Conservation (phyloP, 768 basidiomycete genomes). For the Dentipellis fragilis region DNA sequence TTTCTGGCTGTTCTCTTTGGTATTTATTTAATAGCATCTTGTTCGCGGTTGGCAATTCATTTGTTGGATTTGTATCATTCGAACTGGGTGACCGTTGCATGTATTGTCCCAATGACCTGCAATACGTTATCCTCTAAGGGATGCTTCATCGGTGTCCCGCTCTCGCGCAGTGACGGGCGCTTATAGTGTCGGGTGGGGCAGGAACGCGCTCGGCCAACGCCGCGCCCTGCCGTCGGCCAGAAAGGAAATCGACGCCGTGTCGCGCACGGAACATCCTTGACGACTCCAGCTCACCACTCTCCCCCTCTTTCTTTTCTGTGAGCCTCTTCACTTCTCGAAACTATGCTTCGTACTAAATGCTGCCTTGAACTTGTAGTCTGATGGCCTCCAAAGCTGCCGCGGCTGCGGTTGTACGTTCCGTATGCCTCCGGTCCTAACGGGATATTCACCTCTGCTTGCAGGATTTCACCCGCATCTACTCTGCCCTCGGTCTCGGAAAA, state of each 20-base stretch:
- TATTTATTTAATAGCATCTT: background rate
- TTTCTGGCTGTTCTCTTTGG: background rate
- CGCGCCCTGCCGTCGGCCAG: background rate
- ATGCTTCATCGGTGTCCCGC: background rate
- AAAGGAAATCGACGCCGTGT: background rate
- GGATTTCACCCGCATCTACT: constrained; percentile 81
- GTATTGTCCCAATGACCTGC: background rate
- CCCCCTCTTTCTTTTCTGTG: background rate
- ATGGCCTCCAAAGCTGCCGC: constrained; percentile 70
- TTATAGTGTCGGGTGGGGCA: background rate
- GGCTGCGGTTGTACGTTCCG: constrained; percentile 40
- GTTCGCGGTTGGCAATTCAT: background rate
- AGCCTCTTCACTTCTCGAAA: background rate
- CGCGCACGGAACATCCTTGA: background rate
- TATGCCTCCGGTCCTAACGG: constrained; percentile 4
- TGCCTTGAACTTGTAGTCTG: background rate
- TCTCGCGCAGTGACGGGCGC: background rate
- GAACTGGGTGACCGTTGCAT: background rate
- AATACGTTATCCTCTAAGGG: too few relatives aligned
- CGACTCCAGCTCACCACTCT: background rate
- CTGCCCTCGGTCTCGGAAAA: constrained; percentile 77
- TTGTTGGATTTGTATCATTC: background rate
- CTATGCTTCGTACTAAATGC: background rate
- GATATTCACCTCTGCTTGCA: constrained; percentile 20
- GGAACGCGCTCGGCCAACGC: background rate